Conservation (phyloP, 176 grass and related monocot genomes). For the Puccinellia tenuiflora region DNA sequence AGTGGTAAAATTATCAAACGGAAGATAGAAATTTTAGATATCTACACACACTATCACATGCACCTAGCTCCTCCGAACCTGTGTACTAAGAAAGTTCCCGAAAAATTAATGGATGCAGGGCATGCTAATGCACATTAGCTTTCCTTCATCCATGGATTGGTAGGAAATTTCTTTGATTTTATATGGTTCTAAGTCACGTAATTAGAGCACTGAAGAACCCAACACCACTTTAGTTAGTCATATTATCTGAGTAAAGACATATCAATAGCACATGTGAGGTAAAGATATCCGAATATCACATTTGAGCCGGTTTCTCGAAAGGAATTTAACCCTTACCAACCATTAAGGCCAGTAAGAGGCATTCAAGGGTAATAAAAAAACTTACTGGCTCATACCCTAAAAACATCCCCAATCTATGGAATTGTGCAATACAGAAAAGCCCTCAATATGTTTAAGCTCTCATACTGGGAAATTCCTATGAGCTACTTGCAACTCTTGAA, state of each 20-base stretch:
- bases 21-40: neutral
- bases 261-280: neutral
- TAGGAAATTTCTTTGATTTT: neutral
- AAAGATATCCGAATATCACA: no score
- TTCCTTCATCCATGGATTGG: neutral
- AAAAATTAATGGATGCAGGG: neutral
- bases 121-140: neutral
- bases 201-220: neutral
- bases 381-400: neutral
- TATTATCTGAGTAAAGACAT: neutral
- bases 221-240: neutral
- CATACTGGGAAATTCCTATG: neutral
- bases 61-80: slow-evolving; percentile 6
- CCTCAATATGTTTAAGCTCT: neutral
- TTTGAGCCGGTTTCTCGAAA: neutral
- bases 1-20: neutral
- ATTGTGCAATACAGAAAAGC: neutral
- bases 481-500: neutral
- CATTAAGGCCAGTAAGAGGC: neutral
- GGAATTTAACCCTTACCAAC: no score
- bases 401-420: neutral
- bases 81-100: neutral
- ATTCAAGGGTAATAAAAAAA: neutral
- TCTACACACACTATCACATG: neutral
- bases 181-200: neutral